A percentile compares a stretch with the other conserved stretches of the same genome.
Evolutionary conservation across 2,329 filamentous ascomycete genomes (phyloP).

Genomic region (Dryadomyces quercus-mongolicae): DNA sequence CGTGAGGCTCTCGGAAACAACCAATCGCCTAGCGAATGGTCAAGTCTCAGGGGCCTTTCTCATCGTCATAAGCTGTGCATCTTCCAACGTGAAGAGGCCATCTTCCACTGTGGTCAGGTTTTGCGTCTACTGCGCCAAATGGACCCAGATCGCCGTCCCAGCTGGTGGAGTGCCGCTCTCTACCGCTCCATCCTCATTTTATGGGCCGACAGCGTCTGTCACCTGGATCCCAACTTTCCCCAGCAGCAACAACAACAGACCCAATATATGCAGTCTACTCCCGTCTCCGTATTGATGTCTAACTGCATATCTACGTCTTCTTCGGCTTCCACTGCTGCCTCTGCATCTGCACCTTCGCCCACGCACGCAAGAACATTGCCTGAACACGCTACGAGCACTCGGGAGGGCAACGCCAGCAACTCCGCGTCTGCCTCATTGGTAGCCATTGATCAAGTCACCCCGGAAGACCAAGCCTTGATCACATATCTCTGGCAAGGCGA

Average conservation of each 20-base stretch:
- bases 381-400: not conserved
- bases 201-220: constrained; percentile 47
- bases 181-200: constrained; percentile 54
- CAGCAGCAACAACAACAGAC: not conserved
- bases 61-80: constrained; percentile 52
- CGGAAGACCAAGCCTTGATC: constrained; percentile 24
- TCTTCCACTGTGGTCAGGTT: constrained; percentile 58
- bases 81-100: constrained; percentile 47
- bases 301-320: not conserved
- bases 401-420: constrained; percentile 5
- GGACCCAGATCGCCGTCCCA: constrained; percentile 46
- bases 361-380: not conserved
- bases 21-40: constrained; percentile 15
- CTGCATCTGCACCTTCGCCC: not conserved
- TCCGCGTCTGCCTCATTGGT: constrained; percentile 9
- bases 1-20: constrained; percentile 40
- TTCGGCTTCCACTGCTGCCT: not conserved
- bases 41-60: constrained; percentile 28
- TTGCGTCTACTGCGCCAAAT: constrained; percentile 48
- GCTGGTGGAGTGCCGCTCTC: constrained; percentile 60
- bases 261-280: not conserved
- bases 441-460: constrained; percentile 27
- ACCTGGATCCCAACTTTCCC: constrained; percentile 30
- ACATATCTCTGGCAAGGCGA: constrained; percentile 26
- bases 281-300: not conserved